Conservation (phyloP, 495 filamentous ascomycete genomes). For the Xylaria curta region DNA sequence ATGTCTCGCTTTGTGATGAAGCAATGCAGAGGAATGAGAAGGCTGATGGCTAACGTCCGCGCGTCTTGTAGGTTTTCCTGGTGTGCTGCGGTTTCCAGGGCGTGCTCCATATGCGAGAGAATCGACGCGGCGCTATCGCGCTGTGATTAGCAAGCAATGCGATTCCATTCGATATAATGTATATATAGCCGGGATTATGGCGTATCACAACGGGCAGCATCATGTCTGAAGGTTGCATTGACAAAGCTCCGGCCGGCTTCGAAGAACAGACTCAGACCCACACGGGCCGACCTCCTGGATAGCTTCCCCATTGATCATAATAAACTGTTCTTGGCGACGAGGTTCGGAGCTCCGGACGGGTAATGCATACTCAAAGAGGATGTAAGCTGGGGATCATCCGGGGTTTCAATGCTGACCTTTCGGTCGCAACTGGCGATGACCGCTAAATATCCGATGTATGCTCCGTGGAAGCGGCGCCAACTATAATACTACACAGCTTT, state of each 20-base stretch:
- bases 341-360: conserved; percentile 15
- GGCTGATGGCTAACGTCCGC: conserved; percentile 23
- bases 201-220: neutral
- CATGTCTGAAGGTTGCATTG: conserved; percentile 1
- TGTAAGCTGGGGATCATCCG: neutral
- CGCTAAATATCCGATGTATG: neutral
- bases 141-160: conserved; percentile 50
- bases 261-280: neutral
- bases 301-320: conserved; percentile 6
- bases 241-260: neutral
- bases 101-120: conserved; percentile 76
- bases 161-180: conserved; percentile 16
- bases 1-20: neutral
- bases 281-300: neutral
- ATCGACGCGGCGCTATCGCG: conserved; percentile 80
- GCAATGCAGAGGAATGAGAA: neutral
- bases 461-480: neutral
- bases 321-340: neutral
- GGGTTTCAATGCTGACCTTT: conserved; percentile 1
- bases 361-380: neutral
- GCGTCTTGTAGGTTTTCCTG: conserved; percentile 71
- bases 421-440: conserved; percentile 8
- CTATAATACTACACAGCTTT: neutral
- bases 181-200: conserved; percentile 13
- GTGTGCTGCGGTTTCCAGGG: conserved; percentile 90